Evolutionary conservation across 768 basidiomycete genomes (phyloP).

Genomic region (Guyanaporus albipodus): DNA sequence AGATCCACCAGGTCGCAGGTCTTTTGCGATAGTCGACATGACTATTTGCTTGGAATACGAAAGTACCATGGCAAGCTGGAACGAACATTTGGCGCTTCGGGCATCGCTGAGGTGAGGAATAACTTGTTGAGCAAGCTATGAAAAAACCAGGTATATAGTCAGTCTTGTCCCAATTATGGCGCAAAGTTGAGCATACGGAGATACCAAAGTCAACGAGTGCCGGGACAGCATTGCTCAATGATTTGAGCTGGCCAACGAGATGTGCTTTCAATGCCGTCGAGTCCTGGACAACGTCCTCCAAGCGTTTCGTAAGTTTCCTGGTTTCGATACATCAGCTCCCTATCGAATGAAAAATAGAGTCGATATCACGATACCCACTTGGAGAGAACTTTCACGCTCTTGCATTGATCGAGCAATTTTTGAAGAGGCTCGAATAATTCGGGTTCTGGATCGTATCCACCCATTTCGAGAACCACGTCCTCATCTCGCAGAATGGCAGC

Average conservation of each 20-base stretch:
- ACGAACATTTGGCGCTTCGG: conserved; percentile 69
- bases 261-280: conserved; percentile 68
- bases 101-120: conserved; percentile 84
- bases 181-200: conserved; percentile 47
- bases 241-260: conserved; percentile 69
- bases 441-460: conserved; percentile 67
- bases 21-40: conserved; percentile 63
- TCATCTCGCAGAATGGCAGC: conserved; percentile 70
- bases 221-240: conserved; percentile 65
- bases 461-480: conserved; percentile 71
- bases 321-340: not conserved
- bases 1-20: conserved; percentile 57
- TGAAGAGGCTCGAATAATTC: conserved; percentile 82
- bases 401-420: conserved; percentile 75
- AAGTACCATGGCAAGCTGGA: conserved; percentile 71
- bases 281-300: conserved; percentile 75
- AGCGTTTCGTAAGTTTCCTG: conserved; percentile 83
- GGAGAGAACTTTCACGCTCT: conserved; percentile 74
- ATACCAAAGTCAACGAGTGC: conserved; percentile 91
- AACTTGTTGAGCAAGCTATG: conserved; percentile 82
- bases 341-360: not conserved
- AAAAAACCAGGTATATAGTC: not conserved
- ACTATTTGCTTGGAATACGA: conserved; percentile 72
- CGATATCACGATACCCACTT: conserved; percentile 45
- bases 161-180: not conserved